Percentiles rank a stretch among this genome's conserved stretches.
phyloP scores from a whole-genome alignment of 1,284 basidiomycete species.

The Schizophyllum commune region DNA sequence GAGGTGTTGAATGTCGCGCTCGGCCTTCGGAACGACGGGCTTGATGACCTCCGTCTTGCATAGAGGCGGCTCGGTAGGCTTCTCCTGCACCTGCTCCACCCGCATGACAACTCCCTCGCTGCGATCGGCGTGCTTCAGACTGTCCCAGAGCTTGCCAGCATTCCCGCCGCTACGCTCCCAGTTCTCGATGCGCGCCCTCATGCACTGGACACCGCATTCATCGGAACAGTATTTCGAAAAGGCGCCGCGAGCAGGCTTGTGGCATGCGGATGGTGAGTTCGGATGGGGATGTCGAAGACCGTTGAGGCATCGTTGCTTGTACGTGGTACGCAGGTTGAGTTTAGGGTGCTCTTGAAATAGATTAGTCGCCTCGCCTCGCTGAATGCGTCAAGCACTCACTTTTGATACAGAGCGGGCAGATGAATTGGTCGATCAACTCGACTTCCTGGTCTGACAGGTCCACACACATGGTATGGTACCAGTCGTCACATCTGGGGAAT shows the following conservation, averaged over 20 bases:
- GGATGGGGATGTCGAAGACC: conserved; percentile 57
- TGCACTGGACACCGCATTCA: conserved; percentile 65
- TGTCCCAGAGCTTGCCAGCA: conserved; percentile 58
- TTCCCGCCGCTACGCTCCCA: conserved; percentile 57
- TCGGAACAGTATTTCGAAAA: conserved; percentile 84
- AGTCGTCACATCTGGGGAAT: conserved; percentile 76
- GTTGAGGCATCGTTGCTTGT: conserved; percentile 66
- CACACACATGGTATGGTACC: conserved; percentile 82
- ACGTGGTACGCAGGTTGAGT: conserved; percentile 60
- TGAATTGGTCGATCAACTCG: conserved; percentile 81
- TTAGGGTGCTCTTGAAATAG: conserved; percentile 48
- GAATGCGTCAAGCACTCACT: conserved; percentile 39
- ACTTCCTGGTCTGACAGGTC: conserved; percentile 69
- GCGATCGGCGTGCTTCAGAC: conserved; percentile 56
- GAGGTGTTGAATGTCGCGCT: conserved; percentile 47
- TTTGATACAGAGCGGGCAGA: conserved; percentile 68
- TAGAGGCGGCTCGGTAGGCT: conserved; percentile 9
- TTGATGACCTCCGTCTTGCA: conserved; percentile 29
- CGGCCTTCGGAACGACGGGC: conserved; percentile 32
- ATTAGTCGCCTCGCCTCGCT: conserved; percentile 6
- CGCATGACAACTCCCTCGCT: conserved; percentile 58
- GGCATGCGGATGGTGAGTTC: conserved; percentile 57
- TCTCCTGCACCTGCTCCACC: conserved; percentile 16
- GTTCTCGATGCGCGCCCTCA: conserved; percentile 51
- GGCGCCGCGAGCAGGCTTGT: conserved; percentile 66